Conservation (phyloP, 768 basidiomycete species). For the Collybia sp. region DNA sequence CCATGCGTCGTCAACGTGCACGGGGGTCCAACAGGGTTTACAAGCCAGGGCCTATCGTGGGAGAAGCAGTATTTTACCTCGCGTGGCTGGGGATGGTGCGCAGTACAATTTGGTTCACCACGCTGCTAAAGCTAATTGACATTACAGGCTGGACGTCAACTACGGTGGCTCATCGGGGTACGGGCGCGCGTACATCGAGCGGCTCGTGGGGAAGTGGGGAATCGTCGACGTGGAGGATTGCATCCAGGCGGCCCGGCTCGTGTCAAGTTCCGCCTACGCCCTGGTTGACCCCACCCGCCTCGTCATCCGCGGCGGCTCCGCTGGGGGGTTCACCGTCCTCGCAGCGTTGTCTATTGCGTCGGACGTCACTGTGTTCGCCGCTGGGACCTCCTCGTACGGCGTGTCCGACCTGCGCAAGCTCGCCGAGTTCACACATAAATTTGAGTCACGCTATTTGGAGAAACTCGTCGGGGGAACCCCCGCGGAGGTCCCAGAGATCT, state of each 20-base stretch:
- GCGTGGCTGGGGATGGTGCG: constrained; percentile 70
- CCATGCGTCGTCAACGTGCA: constrained; percentile 65
- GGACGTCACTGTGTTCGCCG: constrained; percentile 49
- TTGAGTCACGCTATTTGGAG: constrained; percentile 53
- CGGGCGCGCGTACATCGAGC: constrained; percentile 61
- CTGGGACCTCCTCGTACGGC: constrained; percentile 63
- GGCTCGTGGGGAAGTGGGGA: constrained; percentile 68
- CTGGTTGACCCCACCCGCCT: constrained; percentile 62
- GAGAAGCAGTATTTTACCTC: constrained; percentile 62
- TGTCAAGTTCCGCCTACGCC: constrained; percentile 39
- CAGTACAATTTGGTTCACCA: background rate
- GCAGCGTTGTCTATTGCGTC: constrained; percentile 35
- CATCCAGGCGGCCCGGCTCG: constrained; percentile 45
- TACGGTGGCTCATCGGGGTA: constrained; percentile 75
- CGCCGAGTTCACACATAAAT: constrained; percentile 67
- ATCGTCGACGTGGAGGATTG: constrained; percentile 69
- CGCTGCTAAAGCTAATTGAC: background rate
- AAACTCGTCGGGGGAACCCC: constrained; percentile 60
- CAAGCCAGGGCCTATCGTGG: constrained; percentile 45
- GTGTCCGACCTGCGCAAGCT: constrained; percentile 58
- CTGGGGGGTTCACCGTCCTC: constrained; percentile 72
- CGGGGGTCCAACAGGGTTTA: constrained; percentile 63
- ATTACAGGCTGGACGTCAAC: constrained; percentile 68
- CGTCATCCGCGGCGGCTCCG: constrained; percentile 67
- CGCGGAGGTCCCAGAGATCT: constrained; percentile 52